These are phyloP conservation scores for Colletotrichum spaethianum DNA, from an alignment of 2,329 filamentous ascomycete genomes.

Conservation along the genomic window DNA sequence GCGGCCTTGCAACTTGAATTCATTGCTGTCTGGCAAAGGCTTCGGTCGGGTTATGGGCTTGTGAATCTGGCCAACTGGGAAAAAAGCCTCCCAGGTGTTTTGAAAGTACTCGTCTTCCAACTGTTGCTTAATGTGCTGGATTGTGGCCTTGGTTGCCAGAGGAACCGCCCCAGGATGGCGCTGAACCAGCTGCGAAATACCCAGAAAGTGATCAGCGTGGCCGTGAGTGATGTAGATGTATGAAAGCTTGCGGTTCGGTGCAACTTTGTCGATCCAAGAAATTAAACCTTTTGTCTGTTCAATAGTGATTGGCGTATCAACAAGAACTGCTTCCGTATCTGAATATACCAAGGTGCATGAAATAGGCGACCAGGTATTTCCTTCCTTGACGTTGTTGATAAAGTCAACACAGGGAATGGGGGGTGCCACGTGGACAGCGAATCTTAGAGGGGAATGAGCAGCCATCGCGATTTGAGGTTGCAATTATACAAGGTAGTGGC, in stretches of 20 bases:
- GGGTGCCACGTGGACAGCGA: not conserved
- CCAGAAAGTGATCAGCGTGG: slow-evolving; percentile 59
- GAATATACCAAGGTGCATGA: slow-evolving; percentile 1
- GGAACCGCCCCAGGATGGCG: slow-evolving; percentile 48
- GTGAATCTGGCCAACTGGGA: not conserved
- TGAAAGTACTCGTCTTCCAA: not conserved
- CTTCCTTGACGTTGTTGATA: not conserved
- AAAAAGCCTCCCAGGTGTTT: not conserved
- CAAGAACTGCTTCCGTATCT: slow-evolving; percentile 49
- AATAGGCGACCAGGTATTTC: not conserved
- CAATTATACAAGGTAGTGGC: no score
- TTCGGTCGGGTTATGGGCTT: not conserved
- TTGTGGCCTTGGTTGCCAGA: not conserved
- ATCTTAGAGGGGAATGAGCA: not conserved
- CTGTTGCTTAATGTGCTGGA: not conserved
- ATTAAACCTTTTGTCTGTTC: slow-evolving; percentile 49
- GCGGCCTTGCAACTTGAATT: not conserved
- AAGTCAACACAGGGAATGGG: not conserved
- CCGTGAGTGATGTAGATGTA: slow-evolving; percentile 59
- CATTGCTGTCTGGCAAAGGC: not conserved
- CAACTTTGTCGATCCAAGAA: slow-evolving; percentile 53
- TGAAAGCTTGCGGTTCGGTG: slow-evolving; percentile 46
- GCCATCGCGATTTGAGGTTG: not conserved
- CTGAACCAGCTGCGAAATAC: slow-evolving; percentile 47
- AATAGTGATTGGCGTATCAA: slow-evolving; percentile 53